phyloP scores from a whole-genome alignment of 805 yeast species.

The Wickerhamomyces chambardii region DNA sequence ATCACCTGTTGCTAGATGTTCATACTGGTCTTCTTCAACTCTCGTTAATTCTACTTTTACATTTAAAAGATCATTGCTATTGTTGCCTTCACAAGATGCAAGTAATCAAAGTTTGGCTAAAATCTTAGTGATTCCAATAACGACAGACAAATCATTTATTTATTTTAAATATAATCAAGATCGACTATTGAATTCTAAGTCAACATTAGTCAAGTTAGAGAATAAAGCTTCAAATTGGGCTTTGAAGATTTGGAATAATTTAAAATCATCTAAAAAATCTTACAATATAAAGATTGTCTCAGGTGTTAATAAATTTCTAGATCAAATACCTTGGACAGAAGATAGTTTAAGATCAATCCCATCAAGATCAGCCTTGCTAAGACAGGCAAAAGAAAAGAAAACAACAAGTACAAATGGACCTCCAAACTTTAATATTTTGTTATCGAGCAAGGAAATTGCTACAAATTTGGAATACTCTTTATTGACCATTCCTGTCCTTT shows the following conservation, averaged over 20 bases:
- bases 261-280: conserved; percentile 43
- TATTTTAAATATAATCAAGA: conserved; percentile 52
- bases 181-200: conserved; percentile 20
- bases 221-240: conserved; percentile 40
- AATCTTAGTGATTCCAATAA: conserved; percentile 65
- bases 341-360: conserved; percentile 71
- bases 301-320: conserved; percentile 42
- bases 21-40: too few relatives aligned
- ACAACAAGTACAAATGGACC: conserved; percentile 5
- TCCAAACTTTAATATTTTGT: conserved; percentile 2
- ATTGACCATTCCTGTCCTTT: conserved; percentile 35
- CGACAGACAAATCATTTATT: conserved; percentile 49
- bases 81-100: too few relatives aligned
- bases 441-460: conserved; percentile 7
- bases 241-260: conserved; percentile 49
- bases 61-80: too few relatives aligned
- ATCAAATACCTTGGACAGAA: conserved; percentile 74
- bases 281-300: conserved; percentile 53
- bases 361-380: conserved; percentile 45
- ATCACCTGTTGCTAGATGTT: too few relatives aligned
- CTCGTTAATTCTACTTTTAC: too few relatives aligned
- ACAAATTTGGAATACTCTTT: conserved; percentile 14
- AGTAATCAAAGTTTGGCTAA: conserved; percentile 33
- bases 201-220: conserved; percentile 30
- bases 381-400: conserved; percentile 21